phyloP scores from a whole-genome alignment of 139 green algal genomes.

The Astrephomene gubernaculifera region DNA sequence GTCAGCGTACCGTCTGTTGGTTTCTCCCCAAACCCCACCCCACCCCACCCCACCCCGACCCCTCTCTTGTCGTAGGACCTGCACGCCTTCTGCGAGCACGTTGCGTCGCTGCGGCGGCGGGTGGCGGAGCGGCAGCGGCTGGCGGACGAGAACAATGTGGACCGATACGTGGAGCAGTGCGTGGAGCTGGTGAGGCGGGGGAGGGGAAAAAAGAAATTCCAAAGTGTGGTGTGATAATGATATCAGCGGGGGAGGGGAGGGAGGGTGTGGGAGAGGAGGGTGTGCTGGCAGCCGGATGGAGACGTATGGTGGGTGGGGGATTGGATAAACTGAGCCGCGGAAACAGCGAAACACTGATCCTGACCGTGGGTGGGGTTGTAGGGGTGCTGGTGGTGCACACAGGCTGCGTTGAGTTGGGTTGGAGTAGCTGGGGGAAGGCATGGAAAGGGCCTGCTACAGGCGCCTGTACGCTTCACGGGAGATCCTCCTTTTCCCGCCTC shows the following conservation, averaged over 20 bases:
- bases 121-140: slow-evolving; percentile 13
- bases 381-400: too few relatives aligned
- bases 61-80: slow-evolving; percentile 2
- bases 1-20: too few relatives aligned
- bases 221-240: too few relatives aligned
- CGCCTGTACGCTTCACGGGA: too few relatives aligned
- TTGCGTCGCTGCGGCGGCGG: neutral
- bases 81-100: neutral
- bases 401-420: too few relatives aligned
- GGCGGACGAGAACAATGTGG: slow-evolving; percentile 21
- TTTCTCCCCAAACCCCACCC: neutral
- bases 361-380: too few relatives aligned
- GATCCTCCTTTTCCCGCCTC: too few relatives aligned
- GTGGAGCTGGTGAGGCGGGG: neutral
- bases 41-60: neutral
- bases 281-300: neutral
- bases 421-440: too few relatives aligned
- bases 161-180: slow-evolving; percentile 39
- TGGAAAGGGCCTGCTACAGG: too few relatives aligned
- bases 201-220: neutral
- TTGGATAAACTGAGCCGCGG: too few relatives aligned
- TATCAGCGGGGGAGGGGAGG: neutral
- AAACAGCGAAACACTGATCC: too few relatives aligned
- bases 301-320: too few relatives aligned
- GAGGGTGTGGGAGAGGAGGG: neutral